These are phyloP conservation scores for Paratinospora sagittata DNA, from an alignment of 164 flowering plant genomes.

Conservation along the genomic window DNA sequence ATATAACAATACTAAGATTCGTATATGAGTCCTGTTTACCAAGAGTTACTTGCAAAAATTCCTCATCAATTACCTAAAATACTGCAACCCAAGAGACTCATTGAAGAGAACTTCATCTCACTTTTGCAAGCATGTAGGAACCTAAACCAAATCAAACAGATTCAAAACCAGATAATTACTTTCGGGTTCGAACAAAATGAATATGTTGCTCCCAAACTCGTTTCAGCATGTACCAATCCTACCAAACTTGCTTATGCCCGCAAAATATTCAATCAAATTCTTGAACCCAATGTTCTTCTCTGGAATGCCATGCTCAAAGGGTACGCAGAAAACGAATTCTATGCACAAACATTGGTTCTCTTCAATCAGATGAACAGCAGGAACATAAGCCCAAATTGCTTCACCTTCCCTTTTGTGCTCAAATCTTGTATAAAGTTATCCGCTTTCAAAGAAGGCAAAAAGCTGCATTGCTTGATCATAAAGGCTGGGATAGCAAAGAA, in stretches of 20 bases:
- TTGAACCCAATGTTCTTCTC: conserved; percentile 29
- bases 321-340: conserved; percentile 32
- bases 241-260: conserved; percentile 35
- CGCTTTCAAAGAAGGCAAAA: conserved; percentile 38
- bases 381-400: conserved; percentile 43
- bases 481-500: conserved; percentile 47
- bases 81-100: conserved; percentile 18
- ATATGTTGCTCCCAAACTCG: conserved; percentile 39
- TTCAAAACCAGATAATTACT: conserved; percentile 42
- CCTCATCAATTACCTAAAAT: conserved; percentile 14
- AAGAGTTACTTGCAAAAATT: conserved; percentile 1
- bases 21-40: too few species aligned
- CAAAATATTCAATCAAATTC: conserved; percentile 43
- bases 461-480: conserved; percentile 41
- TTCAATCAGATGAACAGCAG: conserved; percentile 40
- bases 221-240: conserved; percentile 25
- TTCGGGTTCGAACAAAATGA: conserved; percentile 32
- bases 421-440: conserved; percentile 42
- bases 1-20: too few species aligned
- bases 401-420: conserved; percentile 51
- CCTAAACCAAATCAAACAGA: conserved; percentile 33
- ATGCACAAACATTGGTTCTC: conserved; percentile 30
- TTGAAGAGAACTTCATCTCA: conserved; percentile 50
- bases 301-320: conserved; percentile 63
- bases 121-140: conserved; percentile 45